Conservation (phyloP, 441 rosid genomes). For the Euphorbia corollata region DNA sequence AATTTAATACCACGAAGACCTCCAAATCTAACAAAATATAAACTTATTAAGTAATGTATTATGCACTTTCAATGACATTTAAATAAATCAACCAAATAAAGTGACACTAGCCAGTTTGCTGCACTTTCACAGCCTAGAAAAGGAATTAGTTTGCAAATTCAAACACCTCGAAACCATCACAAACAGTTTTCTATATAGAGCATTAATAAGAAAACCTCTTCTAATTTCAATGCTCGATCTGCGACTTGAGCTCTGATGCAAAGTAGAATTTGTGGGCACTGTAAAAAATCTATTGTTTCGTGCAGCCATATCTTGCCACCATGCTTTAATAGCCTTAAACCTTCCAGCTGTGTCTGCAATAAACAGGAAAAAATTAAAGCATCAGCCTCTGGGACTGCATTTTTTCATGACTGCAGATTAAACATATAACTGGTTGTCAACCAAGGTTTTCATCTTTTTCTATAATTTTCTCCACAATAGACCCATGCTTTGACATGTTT, state of each 20-base stretch:
- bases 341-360: slow-evolving; percentile 57
- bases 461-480: not conserved
- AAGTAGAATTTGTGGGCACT: slow-evolving; percentile 30
- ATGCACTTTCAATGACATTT: not conserved
- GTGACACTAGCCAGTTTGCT: not conserved
- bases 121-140: not conserved
- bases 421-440: not conserved
- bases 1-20: not conserved
- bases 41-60: not conserved
- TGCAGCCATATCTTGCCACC: slow-evolving; percentile 93
- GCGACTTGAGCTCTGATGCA: slow-evolving; percentile 26
- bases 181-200: slow-evolving; percentile 5
- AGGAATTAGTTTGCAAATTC: not conserved
- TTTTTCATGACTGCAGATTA: not conserved
- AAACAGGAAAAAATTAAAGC: not conserved
- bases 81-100: not conserved
- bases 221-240: slow-evolving; percentile 25
- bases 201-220: slow-evolving; percentile 37
- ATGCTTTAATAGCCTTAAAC: slow-evolving; percentile 72
- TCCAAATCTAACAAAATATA: not conserved
- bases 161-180: not conserved
- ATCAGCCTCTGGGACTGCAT: slow-evolving; percentile 1
- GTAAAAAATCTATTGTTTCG: slow-evolving; percentile 34
- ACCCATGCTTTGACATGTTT: not conserved
- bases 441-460: not conserved